phyloP scores from a whole-genome alignment of 2,329 filamentous ascomycete genomes.

The Claviceps sorghi region DNA sequence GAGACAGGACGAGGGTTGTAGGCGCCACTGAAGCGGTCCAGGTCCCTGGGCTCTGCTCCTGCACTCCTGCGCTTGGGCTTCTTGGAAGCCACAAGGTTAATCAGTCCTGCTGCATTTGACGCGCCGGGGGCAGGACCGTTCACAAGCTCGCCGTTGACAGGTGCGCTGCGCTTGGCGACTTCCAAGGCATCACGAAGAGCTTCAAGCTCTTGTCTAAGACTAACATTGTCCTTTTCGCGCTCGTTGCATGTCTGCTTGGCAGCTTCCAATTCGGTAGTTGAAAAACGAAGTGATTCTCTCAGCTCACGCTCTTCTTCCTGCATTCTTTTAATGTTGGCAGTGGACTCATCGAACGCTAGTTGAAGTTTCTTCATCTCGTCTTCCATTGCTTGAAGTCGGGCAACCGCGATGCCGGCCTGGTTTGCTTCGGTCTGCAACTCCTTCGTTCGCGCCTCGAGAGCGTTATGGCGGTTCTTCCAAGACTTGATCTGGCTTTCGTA shows the following conservation, averaged over 20 bases:
- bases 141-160: constrained; percentile 49
- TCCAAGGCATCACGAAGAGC: constrained; percentile 90
- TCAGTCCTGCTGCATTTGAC: constrained; percentile 57
- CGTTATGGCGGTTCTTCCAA: constrained; percentile 85
- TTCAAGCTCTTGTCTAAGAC: constrained; percentile 71
- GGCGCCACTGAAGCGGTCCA: constrained; percentile 79
- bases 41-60: constrained; percentile 67
- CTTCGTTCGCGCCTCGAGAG: constrained; percentile 76
- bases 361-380: constrained; percentile 91
- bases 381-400: constrained; percentile 80
- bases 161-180: constrained; percentile 62
- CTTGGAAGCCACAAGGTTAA: constrained; percentile 94
- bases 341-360: constrained; percentile 76
- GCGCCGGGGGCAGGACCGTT: constrained; percentile 28
- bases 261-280: constrained; percentile 67
- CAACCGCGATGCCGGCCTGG: constrained; percentile 89
- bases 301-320: constrained; percentile 87
- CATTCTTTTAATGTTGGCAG: constrained; percentile 77
- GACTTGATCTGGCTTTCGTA: constrained; percentile 94
- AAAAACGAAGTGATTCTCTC: constrained; percentile 64
- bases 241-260: constrained; percentile 60
- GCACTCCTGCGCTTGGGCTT: constrained; percentile 92
- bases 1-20: constrained; percentile 94
- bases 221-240: constrained; percentile 73
- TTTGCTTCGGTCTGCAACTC: constrained; percentile 95